These are phyloP conservation scores for Eucalyptus marginata DNA, from an alignment of 345 rosid species.

Conservation along the genomic window DNA sequence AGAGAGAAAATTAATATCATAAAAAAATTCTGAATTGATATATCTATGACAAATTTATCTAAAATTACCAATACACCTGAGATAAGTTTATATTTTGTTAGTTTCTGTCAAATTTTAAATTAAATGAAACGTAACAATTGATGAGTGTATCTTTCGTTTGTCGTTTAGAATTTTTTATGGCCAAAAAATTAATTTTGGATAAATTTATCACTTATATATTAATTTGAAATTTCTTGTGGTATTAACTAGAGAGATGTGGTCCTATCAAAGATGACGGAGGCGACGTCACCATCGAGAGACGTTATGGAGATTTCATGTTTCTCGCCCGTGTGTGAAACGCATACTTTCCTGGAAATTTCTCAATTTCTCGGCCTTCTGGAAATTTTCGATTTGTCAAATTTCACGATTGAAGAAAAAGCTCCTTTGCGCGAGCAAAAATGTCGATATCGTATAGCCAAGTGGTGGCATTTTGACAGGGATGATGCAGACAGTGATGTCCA, in stretches of 20 bases:
- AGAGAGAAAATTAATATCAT: no score
- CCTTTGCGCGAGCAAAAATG: background rate
- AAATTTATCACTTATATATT: no score
- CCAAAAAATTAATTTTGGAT: no score
- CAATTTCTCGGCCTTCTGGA: background rate
- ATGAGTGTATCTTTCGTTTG: rapidly evolving
- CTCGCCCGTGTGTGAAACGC: background rate
- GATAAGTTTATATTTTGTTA: no score
- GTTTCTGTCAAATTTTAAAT: no score
- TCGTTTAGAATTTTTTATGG: no score
- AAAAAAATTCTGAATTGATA: no score
- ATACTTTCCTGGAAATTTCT: background rate
- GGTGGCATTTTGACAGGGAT: no score
- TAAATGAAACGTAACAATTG: rapidly evolving
- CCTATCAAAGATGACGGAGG: background rate
- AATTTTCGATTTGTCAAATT: background rate
- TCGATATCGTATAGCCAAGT: background rate
- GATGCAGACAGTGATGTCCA: background rate
- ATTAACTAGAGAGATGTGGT: background rate
- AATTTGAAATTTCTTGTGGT: no score
- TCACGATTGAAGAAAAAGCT: background rate
- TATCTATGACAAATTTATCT: no score
- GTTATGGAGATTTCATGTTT: no score
- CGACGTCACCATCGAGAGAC: background rate
- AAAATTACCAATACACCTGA: no score